A percentile compares a stretch with the other conserved stretches of the same genome.
Conservation (phyloP, 306 rosid genomes). For the Vicia sativa region DNA sequence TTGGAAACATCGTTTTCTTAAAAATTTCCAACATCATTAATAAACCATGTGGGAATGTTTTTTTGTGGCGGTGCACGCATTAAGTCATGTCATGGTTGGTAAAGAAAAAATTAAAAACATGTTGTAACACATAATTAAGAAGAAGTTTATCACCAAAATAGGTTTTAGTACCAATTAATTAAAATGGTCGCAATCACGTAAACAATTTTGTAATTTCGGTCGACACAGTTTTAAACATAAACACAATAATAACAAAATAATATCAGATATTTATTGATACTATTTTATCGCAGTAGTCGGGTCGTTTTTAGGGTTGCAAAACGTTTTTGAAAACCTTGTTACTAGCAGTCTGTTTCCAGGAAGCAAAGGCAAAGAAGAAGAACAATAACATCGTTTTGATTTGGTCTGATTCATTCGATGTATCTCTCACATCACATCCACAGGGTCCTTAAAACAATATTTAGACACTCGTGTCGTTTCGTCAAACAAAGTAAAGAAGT, state of each 20-base stretch:
- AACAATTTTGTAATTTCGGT: too few relatives aligned
- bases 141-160: neutral
- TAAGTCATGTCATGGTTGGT: neutral
- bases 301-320: too few relatives aligned
- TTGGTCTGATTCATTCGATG: conserved; percentile 11
- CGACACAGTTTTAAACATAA: too few relatives aligned
- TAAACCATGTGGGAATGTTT: neutral
- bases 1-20: neutral
- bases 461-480: conserved; percentile 23
- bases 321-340: too few relatives aligned
- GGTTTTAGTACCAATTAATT: neutral
- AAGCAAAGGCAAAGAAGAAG: too few relatives aligned
- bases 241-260: too few relatives aligned
- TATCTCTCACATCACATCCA: neutral
- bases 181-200: too few relatives aligned
- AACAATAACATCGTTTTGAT: neutral
- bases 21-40: conserved; percentile 16
- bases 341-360: too few relatives aligned
- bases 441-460: neutral
- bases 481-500: neutral
- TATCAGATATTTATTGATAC: too few relatives aligned
- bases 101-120: neutral
- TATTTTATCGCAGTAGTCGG: too few relatives aligned
- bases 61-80: neutral
- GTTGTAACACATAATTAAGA: neutral